Conservation (phyloP, 2,329 filamentous ascomycete genomes). For the Exophiala aquamarina region DNA sequence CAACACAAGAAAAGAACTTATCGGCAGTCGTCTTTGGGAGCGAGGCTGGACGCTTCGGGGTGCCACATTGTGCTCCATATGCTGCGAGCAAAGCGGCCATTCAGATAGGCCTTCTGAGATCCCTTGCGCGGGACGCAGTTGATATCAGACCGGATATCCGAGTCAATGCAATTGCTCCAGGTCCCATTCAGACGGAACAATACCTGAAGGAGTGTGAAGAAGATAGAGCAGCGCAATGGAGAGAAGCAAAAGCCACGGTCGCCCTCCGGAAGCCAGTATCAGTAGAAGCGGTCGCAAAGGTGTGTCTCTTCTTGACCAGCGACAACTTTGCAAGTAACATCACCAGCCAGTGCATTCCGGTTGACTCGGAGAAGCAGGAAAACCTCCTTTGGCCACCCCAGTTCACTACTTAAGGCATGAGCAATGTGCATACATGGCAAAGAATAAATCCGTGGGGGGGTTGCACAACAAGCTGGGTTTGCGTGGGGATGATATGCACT, state of each 20-base stretch:
- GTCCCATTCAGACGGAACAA: constrained; percentile 45
- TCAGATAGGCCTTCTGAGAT: constrained; percentile 44
- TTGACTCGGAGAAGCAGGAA: constrained; percentile 49
- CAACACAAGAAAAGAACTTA: constrained; percentile 35
- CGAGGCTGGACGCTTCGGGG: constrained; percentile 47
- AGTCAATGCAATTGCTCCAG: constrained; percentile 50
- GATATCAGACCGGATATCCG: constrained; percentile 39
- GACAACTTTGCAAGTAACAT: constrained; percentile 46
- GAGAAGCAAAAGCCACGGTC: constrained; percentile 46
- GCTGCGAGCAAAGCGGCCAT: constrained; percentile 48
- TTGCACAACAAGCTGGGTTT: too few relatives aligned
- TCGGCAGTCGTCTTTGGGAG: constrained; percentile 47
- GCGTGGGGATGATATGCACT: too few relatives aligned
- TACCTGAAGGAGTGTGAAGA: constrained; percentile 43
- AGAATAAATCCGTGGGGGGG: too few relatives aligned
- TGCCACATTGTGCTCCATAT: constrained; percentile 45
- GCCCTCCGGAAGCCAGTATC: constrained; percentile 41
- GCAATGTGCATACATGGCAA: not conserved
- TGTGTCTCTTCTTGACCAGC: constrained; percentile 48
- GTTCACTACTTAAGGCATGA: not conserved
- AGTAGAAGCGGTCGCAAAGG: constrained; percentile 43
- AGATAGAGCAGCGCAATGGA: constrained; percentile 40
- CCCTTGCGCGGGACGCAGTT: constrained; percentile 42
- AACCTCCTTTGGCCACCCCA: constrained; percentile 39
- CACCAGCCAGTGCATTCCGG: constrained; percentile 46